Base-by-base conservation (phyloP, 306 rosid genomes). In the Vachellia collinsii region DNA sequence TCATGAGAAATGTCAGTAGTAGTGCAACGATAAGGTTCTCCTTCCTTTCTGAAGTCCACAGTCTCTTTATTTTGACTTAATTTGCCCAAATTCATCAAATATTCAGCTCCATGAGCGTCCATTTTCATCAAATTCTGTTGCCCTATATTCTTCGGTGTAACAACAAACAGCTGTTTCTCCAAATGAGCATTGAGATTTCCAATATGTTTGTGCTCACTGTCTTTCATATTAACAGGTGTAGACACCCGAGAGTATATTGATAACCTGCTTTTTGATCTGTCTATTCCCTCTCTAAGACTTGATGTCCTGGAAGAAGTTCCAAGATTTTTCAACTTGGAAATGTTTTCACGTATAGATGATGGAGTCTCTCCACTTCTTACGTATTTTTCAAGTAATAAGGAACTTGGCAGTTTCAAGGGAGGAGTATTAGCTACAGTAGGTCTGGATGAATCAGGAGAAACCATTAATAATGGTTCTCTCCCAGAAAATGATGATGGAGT, bases 281-380 rank as follows among this genome's bases (percentile, higher is more conserved):
- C 85, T 67, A 16, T 84, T 76, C 85, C 94, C 77, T 92, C 97
- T 76, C 85, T 88, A 58, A 90, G 83, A 83, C 83, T 84, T 19
- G 90, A 91, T 53, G 85, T 73, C 75, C 70, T 4, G 54, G 97
- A 91, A 65, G 90, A 91, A 80, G 85, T 70, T 48, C 85, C 88
- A 14, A 79, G 87, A 79, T 67, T 73, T 54, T 75, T 86, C 79
- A 79, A 82, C 85, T 84, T 84, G 22, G 88, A 88, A 87, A 82
- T 79, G 87, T 86, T 91, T 87, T 80, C 86, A 54, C 75, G 85
- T 72, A 80, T 67, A 47, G 94, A 89, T 22, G 83, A 84, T 82
- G 80, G 34, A 44, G 77, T 53, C 8, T 70, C 84, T 47, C 66
- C 78, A 63, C 70, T 82, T 75, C 77, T 77, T 14, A 75, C 79